Conservation (phyloP, 768 basidiomycete species). For the Pholiota molesta region DNA sequence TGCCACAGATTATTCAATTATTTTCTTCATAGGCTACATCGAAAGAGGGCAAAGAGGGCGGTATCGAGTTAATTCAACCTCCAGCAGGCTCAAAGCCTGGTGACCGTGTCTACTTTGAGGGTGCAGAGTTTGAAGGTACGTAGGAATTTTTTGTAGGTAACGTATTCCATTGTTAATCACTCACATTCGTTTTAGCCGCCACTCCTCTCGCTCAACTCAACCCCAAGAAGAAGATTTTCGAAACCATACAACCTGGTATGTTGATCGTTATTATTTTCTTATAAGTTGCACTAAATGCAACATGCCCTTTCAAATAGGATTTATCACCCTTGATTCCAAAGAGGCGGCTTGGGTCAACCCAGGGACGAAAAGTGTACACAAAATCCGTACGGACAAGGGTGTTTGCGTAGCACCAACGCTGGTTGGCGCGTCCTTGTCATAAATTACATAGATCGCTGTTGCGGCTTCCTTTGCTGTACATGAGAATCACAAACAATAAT, state of each 20-base stretch:
- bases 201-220: slow-evolving; percentile 84
- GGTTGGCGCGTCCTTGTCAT: slow-evolving; percentile 92
- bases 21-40: slow-evolving; percentile 69
- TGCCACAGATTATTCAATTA: background rate
- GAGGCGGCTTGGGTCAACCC: slow-evolving; percentile 97
- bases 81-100: slow-evolving; percentile 87
- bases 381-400: slow-evolving; percentile 85
- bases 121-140: slow-evolving; percentile 81
- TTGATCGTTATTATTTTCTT: background rate
- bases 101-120: slow-evolving; percentile 95
- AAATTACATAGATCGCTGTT: slow-evolving; percentile 26
- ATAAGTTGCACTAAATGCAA: background rate
- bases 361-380: slow-evolving; percentile 74
- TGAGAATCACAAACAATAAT: background rate
- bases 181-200: slow-evolving; percentile 40
- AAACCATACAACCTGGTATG: slow-evolving; percentile 89
- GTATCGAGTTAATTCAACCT: slow-evolving; percentile 90
- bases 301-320: slow-evolving; percentile 47
- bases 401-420: slow-evolving; percentile 80
- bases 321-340: slow-evolving; percentile 83
- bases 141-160: background rate
- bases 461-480: background rate
- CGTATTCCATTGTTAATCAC: background rate
- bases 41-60: slow-evolving; percentile 87
- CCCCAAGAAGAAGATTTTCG: slow-evolving; percentile 99